These are phyloP conservation scores for Alternaria sp. DNA, from an alignment of 2,329 filamentous ascomycete genomes.

Conservation along the genomic window DNA sequence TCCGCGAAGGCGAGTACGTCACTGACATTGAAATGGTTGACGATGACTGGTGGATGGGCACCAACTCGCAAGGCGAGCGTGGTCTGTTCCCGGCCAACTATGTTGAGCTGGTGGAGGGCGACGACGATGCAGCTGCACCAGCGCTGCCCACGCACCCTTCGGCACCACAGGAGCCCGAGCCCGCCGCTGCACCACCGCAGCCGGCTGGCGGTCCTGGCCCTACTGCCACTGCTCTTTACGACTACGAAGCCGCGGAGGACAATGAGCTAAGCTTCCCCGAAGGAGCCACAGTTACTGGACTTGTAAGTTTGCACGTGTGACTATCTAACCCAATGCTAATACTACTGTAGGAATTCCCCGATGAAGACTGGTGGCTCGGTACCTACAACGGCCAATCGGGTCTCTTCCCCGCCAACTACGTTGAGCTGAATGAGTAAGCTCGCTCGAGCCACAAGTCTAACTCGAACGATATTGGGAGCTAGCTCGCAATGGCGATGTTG, in stretches of 20 bases:
- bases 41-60: slow-evolving; percentile 98
- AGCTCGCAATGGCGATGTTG: slow-evolving; percentile 6
- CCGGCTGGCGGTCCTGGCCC: slow-evolving; percentile 60
- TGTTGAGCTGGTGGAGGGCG: slow-evolving; percentile 80
- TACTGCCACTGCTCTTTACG: slow-evolving; percentile 86
- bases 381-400: slow-evolving; percentile 80
- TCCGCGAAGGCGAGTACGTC: slow-evolving; percentile 86
- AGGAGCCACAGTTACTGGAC: slow-evolving; percentile 78
- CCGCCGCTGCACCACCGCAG: slow-evolving; percentile 44
- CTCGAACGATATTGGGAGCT: slow-evolving; percentile 6
- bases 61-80: slow-evolving; percentile 81
- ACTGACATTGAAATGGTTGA: slow-evolving; percentile 97
- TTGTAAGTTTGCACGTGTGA: slow-evolving; percentile 64
- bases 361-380: slow-evolving; percentile 99
- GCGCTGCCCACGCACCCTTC: slow-evolving; percentile 55
- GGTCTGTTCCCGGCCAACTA: slow-evolving; percentile 98
- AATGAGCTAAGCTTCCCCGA: slow-evolving; percentile 90
- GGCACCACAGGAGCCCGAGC: slow-evolving; percentile 48
- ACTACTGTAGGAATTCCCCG: slow-evolving; percentile 79
- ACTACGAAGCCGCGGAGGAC: slow-evolving; percentile 96
- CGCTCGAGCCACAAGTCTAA: neutral
- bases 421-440: slow-evolving; percentile 47
- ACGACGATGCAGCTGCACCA: slow-evolving; percentile 46
- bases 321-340: slow-evolving; percentile 32
- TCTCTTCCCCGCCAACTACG: slow-evolving; percentile 73